These are phyloP conservation scores for Lizonia empirigonia DNA, from an alignment of 2,329 filamentous ascomycete species.

Conservation along the genomic window DNA sequence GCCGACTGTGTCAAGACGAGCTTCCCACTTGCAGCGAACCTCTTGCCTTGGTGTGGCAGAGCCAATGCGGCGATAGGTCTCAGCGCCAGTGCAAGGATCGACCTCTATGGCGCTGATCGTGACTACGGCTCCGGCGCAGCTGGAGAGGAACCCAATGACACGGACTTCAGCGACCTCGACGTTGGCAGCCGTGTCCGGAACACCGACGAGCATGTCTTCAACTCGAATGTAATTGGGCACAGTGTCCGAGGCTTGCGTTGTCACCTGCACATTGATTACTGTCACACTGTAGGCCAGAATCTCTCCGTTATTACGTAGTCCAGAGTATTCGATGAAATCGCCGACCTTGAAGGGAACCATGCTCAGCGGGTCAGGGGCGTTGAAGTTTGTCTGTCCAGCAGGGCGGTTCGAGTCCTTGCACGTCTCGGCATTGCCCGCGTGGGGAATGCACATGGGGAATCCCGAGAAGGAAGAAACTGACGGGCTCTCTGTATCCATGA, in stretches of 20 bases:
- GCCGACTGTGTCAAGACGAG: constrained; percentile 36
- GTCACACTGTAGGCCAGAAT: constrained; percentile 48
- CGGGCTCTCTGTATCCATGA: constrained; percentile 57
- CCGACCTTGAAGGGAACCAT: constrained; percentile 52
- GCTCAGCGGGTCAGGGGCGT: constrained; percentile 43
- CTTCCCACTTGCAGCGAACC: constrained; percentile 51
- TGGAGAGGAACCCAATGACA: constrained; percentile 49
- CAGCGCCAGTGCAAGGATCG: constrained; percentile 51
- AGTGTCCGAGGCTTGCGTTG: constrained; percentile 35
- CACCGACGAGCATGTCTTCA: constrained; percentile 52
- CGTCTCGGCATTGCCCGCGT: constrained; percentile 44
- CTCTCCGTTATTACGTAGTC: constrained; percentile 39
- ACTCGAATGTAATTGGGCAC: constrained; percentile 51
- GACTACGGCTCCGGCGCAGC: constrained; percentile 41
- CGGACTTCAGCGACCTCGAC: constrained; percentile 47
- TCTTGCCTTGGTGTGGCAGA: constrained; percentile 38
- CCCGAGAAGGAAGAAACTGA: constrained; percentile 57
- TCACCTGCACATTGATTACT: constrained; percentile 51
- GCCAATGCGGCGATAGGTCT: constrained; percentile 45
- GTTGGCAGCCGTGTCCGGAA: constrained; percentile 42
- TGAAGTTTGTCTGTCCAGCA: constrained; percentile 36
- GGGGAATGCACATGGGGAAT: constrained; percentile 60
- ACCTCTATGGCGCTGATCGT: constrained; percentile 51
- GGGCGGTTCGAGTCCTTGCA: constrained; percentile 49
- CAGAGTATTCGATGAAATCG: constrained; percentile 52